Evolutionary conservation across 2,329 filamentous ascomycete genomes (phyloP).

Genomic region (Cladosporium sp.): DNA sequence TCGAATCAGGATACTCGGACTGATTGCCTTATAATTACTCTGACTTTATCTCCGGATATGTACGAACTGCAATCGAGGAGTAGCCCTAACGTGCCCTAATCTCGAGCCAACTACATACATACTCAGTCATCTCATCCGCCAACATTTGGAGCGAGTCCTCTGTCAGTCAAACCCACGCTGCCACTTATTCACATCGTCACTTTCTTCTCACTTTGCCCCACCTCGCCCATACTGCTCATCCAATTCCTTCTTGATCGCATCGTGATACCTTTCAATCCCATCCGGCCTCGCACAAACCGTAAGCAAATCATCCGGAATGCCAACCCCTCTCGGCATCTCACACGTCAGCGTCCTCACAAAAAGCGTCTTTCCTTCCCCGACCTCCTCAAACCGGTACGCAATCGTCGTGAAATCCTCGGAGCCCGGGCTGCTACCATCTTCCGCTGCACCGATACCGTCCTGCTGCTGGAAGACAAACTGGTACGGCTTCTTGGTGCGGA

Average conservation of each 20-base stretch:
- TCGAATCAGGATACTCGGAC: not conserved
- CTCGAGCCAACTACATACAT: not conserved
- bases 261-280: slow-evolving; percentile 25
- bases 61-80: not conserved
- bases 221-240: not conserved
- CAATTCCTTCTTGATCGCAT: slow-evolving; percentile 20
- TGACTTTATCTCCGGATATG: not conserved
- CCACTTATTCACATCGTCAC: not conserved
- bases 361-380: slow-evolving; percentile 21
- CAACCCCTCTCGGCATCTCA: slow-evolving; percentile 21
- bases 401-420: slow-evolving; percentile 21
- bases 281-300: slow-evolving; percentile 20
- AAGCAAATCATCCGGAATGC: slow-evolving; percentile 20
- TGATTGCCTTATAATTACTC: not conserved
- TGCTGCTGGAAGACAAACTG: slow-evolving; percentile 21
- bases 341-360: slow-evolving; percentile 21
- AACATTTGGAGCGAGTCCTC: not conserved
- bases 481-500: slow-evolving; percentile 19
- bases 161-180: not conserved
- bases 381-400: slow-evolving; percentile 22
- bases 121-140: not conserved
- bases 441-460: slow-evolving; percentile 21
- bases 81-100: not conserved
- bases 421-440: slow-evolving; percentile 16
- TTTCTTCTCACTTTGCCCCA: not conserved